phyloP scores from a whole-genome alignment of 805 yeast species.

The Wickerhamomyces chaumierensis region DNA sequence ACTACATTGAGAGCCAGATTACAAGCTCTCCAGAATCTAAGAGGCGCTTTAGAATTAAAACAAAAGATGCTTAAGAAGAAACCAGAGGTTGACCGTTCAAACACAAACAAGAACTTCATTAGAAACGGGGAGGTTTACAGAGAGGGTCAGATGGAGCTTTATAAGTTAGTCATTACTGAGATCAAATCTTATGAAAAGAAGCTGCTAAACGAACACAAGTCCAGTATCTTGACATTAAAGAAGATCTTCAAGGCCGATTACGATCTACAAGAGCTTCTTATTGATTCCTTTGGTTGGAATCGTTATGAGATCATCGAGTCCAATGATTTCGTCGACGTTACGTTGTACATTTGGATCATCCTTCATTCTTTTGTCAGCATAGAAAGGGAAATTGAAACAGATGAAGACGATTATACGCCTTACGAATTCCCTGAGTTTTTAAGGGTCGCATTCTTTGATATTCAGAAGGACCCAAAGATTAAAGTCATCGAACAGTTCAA shows the following conservation, averaged over 20 bases:
- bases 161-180: slow-evolving; percentile 30
- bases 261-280: slow-evolving; percentile 33
- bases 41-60: slow-evolving; percentile 44
- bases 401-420: slow-evolving; percentile 3
- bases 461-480: background rate
- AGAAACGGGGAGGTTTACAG: slow-evolving; percentile 32
- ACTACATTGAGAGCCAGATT: slow-evolving; percentile 39
- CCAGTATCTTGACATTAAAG: slow-evolving; percentile 35
- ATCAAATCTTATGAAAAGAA: slow-evolving; percentile 41
- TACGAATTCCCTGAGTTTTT: slow-evolving; percentile 13
- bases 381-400: background rate
- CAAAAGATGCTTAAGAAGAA: slow-evolving; percentile 14
- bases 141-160: slow-evolving; percentile 36
- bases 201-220: slow-evolving; percentile 30
- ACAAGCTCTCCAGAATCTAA: slow-evolving; percentile 44
- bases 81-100: slow-evolving; percentile 3
- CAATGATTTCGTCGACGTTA: slow-evolving; percentile 28
- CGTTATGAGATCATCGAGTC: slow-evolving; percentile 33
- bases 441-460: slow-evolving; percentile 1
- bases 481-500: slow-evolving; percentile 1
- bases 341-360: slow-evolving; percentile 11
- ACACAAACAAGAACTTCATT: slow-evolving; percentile 11
- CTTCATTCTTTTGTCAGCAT: slow-evolving; percentile 1
- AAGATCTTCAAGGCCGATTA: slow-evolving; percentile 40
- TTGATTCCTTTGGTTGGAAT: slow-evolving; percentile 34